Base-by-base conservation (phyloP, 192 early-diverging fungal genomes). In the Paraglomus occultum region DNA sequence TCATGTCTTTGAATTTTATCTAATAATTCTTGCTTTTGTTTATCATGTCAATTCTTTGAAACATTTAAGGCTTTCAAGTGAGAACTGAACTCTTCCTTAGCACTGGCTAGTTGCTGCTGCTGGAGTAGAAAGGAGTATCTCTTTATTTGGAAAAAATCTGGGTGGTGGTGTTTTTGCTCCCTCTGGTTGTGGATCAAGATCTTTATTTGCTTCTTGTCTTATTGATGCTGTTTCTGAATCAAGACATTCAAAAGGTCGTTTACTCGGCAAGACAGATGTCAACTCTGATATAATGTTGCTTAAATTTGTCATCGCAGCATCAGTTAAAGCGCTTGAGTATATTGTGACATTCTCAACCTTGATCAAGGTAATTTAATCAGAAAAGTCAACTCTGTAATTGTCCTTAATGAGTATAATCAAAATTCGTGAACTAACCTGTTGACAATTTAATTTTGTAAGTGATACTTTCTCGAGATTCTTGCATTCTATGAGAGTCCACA, bases 321-420 rank as follows among this genome's bases (percentile, higher is more conserved):
- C n/a, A 55, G 53, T 55, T 17, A 55, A 55, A 55, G 53, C 53
- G 53, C 53, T 10, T 55, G 53, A 55, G 53, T 55, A 55, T 55
- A 10, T 55, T 20, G 53, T 55, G 53, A 55, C 53, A 55, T 55
- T 55, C 6, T 55, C n/a, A 55, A 55, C 6, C 53, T 55, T 55
- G 53, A 55, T 55, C 8, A 55, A n/a, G 53, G 53, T n/a, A n/a
- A 10, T 6, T 55, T 10, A 17, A 6, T 55, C n/a, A 55, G n/a
- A 55, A 55, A 6, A 10, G 23, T 55, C 8, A 55, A 20, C 6
- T 10, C n/a, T 10, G n/a, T 55, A 55, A 6, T 10, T 55, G n/a
- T 55, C n/a, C n/a, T 6, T 6, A 55, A 55, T 55, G 53, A 17
- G 23, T 55, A 17, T 10, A 10, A 55, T 10, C n/a, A 6, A 55